These are phyloP conservation scores for Hyphopichia khmerensis DNA, from an alignment of 1,139 yeast genomes.

Conservation along the genomic window DNA sequence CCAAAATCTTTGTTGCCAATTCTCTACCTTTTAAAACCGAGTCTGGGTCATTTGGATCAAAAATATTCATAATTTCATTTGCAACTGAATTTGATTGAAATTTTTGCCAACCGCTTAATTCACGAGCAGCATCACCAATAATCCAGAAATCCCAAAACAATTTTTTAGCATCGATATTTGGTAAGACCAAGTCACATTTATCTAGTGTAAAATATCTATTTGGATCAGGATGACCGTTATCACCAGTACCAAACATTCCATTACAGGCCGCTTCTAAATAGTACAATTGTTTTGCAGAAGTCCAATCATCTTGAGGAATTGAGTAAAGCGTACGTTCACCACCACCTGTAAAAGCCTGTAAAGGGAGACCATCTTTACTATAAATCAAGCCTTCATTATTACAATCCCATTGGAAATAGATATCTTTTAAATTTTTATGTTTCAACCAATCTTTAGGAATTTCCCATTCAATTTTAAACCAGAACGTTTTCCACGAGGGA, in stretches of 20 bases:
- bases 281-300: conserved; percentile 43
- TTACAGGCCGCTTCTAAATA: conserved; percentile 91
- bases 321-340: conserved; percentile 77
- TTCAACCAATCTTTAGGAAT: conserved; percentile 63
- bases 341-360: conserved; percentile 82
- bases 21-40: conserved; percentile 62
- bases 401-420: conserved; percentile 83
- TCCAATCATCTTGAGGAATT: conserved; percentile 56
- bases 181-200: conserved; percentile 77
- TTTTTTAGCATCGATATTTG: conserved; percentile 77
- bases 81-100: conserved; percentile 77
- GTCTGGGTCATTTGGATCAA: conserved; percentile 55
- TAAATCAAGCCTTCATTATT: conserved; percentile 84
- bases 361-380: conserved; percentile 61
- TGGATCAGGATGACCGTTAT: conserved; percentile 57
- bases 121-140: conserved; percentile 88
- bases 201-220: conserved; percentile 67
- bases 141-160: conserved; percentile 83
- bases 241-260: conserved; percentile 89
- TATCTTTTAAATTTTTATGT: conserved; percentile 38
- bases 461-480: conserved; percentile 72
- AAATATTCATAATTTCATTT: conserved; percentile 77
- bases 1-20: conserved; percentile 65
- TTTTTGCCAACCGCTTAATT: conserved; percentile 67
- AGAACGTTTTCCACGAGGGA: conserved; percentile 95